Evolutionary conservation across 208 protist genomes (phyloP), one percentile per base, ranked within the genome.

Genomic region (Wallacemonas sp.): DNA sequence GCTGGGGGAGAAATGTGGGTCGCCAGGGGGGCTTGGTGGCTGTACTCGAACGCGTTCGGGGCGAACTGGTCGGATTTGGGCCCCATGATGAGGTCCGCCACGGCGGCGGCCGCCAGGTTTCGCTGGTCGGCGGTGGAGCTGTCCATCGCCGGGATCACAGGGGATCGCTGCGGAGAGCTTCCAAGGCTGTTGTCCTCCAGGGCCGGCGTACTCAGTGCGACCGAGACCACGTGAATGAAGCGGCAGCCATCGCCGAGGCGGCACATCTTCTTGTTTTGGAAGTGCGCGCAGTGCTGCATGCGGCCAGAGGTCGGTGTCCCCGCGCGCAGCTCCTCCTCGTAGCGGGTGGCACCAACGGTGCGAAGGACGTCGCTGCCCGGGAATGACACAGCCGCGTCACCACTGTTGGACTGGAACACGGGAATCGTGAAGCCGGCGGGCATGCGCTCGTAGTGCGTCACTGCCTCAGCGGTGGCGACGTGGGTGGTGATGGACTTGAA

Each of bases 251-350:
- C 77, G 28, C 87, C 87, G 67, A 88, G 74, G 65, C 87, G 87
- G 72, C 87, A 94, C 57, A 94, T 52, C 68, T 81, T 74, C 71
- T 93, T 91, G 12, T 75, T 84, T 22, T 84, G 79, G 64, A 93
- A 93, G 73, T 93, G 87, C 5, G 84, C 84, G 54, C 87, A 93
- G 70, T 93, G 87, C 69, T 93, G 87, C 84, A 93, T 91, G 66
- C 86, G 91, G 39, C 83, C 74, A 28, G 67, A 62, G 8, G 82
- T 79, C 42, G 79, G 66, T 4, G 38, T 67, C 28, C 77, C 74
- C 14, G 64, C 69, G 29, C 68, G 66, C 12, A 61, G 61, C 63
- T 74, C 82, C 23, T 80, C 74, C 75, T 89, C 73, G 63, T 92
- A 94, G 66, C 91, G 85, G 26, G 64, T 73, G 1, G 85, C 77